Conservation (phyloP, 2,329 filamentous ascomycete species). For the Penicillium griseofulvum region DNA sequence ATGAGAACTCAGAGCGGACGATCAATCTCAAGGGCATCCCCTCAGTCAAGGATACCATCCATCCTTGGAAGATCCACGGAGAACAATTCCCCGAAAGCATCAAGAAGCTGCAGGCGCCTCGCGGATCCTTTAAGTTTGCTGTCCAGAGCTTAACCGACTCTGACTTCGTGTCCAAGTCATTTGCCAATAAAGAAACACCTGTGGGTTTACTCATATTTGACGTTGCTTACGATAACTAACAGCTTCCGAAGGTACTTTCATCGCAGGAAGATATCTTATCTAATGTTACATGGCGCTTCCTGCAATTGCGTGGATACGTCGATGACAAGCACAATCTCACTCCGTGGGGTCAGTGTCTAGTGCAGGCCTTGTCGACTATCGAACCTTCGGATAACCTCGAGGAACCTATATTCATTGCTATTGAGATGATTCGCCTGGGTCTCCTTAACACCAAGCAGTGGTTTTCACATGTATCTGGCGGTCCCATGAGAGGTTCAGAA, state of each 20-base stretch:
- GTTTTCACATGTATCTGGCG: slow-evolving; percentile 57
- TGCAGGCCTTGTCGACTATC: slow-evolving; percentile 64
- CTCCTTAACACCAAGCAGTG: slow-evolving; percentile 71
- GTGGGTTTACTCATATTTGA: slow-evolving; percentile 26
- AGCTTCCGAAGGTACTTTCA: slow-evolving; percentile 45
- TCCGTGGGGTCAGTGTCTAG: slow-evolving; percentile 76
- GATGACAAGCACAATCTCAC: slow-evolving; percentile 76
- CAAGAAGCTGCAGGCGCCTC: slow-evolving; percentile 32
- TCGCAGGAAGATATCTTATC: slow-evolving; percentile 70
- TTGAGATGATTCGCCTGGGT: slow-evolving; percentile 78
- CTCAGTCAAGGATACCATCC: slow-evolving; percentile 53
- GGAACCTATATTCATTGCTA: slow-evolving; percentile 76
- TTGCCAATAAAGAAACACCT: slow-evolving; percentile 54
- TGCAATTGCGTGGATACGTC: slow-evolving; percentile 84
- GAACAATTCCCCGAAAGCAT: slow-evolving; percentile 50
- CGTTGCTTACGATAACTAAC: slow-evolving; percentile 9
- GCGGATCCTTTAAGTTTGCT: slow-evolving; percentile 38
- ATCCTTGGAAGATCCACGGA: slow-evolving; percentile 69
- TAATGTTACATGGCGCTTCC: slow-evolving; percentile 81
- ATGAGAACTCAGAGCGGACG: slow-evolving; percentile 62
- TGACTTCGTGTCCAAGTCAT: slow-evolving; percentile 67
- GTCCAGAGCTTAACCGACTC: slow-evolving; percentile 66
- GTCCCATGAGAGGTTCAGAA: slow-evolving; percentile 61
- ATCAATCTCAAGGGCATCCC: slow-evolving; percentile 61
- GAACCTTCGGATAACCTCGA: slow-evolving; percentile 61